Base-by-base conservation (phyloP, 176 grass and related monocot genomes). In the Thinopyrum elongatum region DNA sequence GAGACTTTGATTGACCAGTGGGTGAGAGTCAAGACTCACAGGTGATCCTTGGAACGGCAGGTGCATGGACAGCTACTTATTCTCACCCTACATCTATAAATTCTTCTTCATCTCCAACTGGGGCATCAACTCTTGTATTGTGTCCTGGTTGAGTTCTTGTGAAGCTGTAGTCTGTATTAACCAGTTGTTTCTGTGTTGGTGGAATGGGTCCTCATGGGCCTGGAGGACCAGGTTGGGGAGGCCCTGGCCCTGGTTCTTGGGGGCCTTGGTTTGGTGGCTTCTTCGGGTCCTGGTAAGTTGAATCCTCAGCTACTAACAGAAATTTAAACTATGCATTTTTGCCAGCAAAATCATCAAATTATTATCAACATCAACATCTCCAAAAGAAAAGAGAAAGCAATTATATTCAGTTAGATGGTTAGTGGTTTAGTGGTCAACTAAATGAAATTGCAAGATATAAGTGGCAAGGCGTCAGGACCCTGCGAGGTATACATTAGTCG, bases 161-260 rank as follows among this genome's bases (percentile, higher is more conserved):
- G 78, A 79, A 65, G 58, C 38, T 82, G 41, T 29, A 14, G 69
- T 16, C 55, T 31, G 75, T n/a, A 38, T 23, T 78, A 30, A 5
- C 19, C 13, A 70, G 21, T 21, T 19, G 77, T 21, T 70, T 70
- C 69, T 61, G 60, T 51, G 59, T 78, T 12, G 86, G 85, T 23
- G 65, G 69, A 70, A 87, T 88, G 70, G 89, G 23, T 80, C 59
- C 60, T 14, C 88, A 3, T 22, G 86, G 89, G 87, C 77, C 85
- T 3, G 81, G 72, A 74, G 86, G 92, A 36, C 58, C 74, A 35
- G 84, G n/a, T 44, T 28, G 6, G 25, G 82, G 80, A 30, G 85
- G 85, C 6, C 44, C 92, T 70, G 82, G 65, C 21, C 79, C 62
- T 80, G 88, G 89, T 70, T 71, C 31, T 33, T 39, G 66, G 47